Evolutionary conservation across 352 stramenopile species (phyloP).

Genomic region (Blastocystis sp.): DNA sequence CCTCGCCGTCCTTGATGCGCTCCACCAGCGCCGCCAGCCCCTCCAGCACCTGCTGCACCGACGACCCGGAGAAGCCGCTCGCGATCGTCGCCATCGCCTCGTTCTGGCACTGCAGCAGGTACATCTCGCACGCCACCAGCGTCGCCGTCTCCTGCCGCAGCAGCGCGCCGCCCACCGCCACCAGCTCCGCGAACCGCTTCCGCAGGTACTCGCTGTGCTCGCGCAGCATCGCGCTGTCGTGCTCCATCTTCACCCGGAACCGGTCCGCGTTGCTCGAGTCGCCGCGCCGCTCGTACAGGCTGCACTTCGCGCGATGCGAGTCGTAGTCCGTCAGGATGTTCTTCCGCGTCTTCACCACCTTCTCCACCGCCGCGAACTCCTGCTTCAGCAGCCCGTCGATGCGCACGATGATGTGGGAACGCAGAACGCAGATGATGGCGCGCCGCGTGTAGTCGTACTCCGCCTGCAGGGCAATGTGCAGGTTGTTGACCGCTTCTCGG

Average conservation of each 20-base stretch:
- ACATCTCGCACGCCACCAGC: slow-evolving; percentile 55
- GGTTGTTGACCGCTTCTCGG: slow-evolving; percentile 28
- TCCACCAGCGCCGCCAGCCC: background rate
- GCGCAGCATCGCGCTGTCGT: slow-evolving; percentile 55
- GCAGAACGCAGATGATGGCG: slow-evolving; percentile 51
- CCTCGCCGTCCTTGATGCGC: slow-evolving; percentile 39
- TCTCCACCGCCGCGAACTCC: slow-evolving; percentile 61
- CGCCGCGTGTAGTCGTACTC: slow-evolving; percentile 63
- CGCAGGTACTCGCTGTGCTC: slow-evolving; percentile 56
- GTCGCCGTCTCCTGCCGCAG: slow-evolving; percentile 29
- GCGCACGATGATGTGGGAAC: slow-evolving; percentile 45
- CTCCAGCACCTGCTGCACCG: background rate
- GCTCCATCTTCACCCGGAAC: slow-evolving; percentile 66
- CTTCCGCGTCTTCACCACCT: slow-evolving; percentile 63
- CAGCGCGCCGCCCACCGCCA: slow-evolving; percentile 2
- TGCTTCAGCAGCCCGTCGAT: slow-evolving; percentile 55
- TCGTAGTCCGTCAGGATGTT: background rate
- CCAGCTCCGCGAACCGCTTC: slow-evolving; percentile 41
- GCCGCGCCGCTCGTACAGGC: slow-evolving; percentile 30
- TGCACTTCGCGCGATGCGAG: slow-evolving; percentile 40
- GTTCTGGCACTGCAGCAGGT: slow-evolving; percentile 33
- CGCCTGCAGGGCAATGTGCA: slow-evolving; percentile 20
- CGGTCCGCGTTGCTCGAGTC: slow-evolving; percentile 57
- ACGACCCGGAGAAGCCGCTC: background rate
- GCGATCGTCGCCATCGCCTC: slow-evolving; percentile 58